Evolutionary conservation across 495 filamentous ascomycete species (phyloP).

Genomic region (Gamarada debralockiae): DNA sequence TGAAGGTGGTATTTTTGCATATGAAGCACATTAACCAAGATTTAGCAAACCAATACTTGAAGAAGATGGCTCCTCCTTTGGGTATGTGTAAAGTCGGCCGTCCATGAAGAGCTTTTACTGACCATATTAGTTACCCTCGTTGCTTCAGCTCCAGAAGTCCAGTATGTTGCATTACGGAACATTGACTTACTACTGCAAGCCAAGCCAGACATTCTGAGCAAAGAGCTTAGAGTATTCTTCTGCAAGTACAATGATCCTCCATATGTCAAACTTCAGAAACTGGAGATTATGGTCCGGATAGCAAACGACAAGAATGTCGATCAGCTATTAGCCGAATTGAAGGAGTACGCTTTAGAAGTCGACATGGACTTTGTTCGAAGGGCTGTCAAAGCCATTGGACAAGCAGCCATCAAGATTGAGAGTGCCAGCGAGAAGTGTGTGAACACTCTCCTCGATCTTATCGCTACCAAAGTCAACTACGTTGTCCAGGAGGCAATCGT

Average conservation of each 20-base stretch:
- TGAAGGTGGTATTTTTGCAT: conserved; percentile 96
- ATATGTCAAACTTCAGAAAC: conserved; percentile 95
- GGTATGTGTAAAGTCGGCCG: conserved; percentile 46
- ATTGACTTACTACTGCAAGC: conserved; percentile 95
- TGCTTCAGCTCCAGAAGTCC: conserved; percentile 92
- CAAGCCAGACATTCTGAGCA: conserved; percentile 92
- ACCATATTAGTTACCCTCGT: conserved; percentile 76
- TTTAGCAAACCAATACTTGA: conserved; percentile 74
- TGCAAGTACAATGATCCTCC: conserved; percentile 99
- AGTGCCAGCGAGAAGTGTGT: conserved; percentile 90
- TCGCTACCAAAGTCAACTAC: conserved; percentile 97
- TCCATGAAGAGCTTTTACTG: conserved; percentile 11
- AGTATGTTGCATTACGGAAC: conserved; percentile 94
- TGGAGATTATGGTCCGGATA: conserved; percentile 99
- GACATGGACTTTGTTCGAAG: conserved; percentile 98
- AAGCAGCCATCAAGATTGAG: conserved; percentile 98
- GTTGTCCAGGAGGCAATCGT: conserved; percentile 98
- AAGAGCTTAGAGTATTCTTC: conserved; percentile 97
- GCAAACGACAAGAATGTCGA: conserved; percentile 97
- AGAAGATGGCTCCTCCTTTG: conserved; percentile 97
- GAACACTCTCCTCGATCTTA: conserved; percentile 87
- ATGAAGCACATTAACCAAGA: conserved; percentile 83
- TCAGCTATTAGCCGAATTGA: conserved; percentile 88
- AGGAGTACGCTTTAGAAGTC: conserved; percentile 96
- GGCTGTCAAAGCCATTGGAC: conserved; percentile 92